phyloP scores from a whole-genome alignment of 495 filamentous ascomycete genomes.

The Penicillium simplicissimum region DNA sequence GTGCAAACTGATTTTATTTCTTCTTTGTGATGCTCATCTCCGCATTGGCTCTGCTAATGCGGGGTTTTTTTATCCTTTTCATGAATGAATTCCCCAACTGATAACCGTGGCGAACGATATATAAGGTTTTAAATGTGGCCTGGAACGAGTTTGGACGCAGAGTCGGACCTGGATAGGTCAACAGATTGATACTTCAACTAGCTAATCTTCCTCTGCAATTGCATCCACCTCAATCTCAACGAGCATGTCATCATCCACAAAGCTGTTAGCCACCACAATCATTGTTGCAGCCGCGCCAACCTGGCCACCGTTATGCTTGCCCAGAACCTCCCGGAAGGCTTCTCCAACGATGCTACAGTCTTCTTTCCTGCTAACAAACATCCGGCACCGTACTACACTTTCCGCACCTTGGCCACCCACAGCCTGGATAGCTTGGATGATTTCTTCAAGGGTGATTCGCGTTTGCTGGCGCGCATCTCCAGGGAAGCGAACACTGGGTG shows the following conservation, averaged over 20 bases:
- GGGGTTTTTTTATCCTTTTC: no score
- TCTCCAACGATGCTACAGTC: constrained; percentile 36
- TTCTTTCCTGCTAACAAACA: constrained; percentile 42
- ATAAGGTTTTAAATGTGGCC: no score
- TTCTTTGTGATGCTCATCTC: no score
- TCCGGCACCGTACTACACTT: constrained; percentile 40
- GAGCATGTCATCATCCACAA: constrained; percentile 48
- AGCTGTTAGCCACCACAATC: constrained; percentile 43
- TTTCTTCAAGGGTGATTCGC: constrained; percentile 38
- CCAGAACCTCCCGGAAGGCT: constrained; percentile 39
- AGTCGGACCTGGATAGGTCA: background rate
- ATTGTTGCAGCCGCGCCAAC: constrained; percentile 44
- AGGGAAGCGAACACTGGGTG: constrained; percentile 40
- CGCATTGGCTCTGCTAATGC: no score
- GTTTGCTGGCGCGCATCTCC: constrained; percentile 45
- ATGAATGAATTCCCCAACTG: no score
- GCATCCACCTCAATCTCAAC: constrained; percentile 51
- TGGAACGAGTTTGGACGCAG: background rate
- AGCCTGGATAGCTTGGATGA: constrained; percentile 42
- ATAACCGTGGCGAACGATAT: background rate
- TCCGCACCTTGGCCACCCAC: constrained; percentile 42
- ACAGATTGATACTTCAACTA: background rate
- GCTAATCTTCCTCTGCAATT: constrained; percentile 24
- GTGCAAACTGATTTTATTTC: no score
- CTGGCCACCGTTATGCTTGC: constrained; percentile 23